Evolutionary conservation across 495 filamentous ascomycete species (phyloP).

Genomic region (Penicillium coprophilum): DNA sequence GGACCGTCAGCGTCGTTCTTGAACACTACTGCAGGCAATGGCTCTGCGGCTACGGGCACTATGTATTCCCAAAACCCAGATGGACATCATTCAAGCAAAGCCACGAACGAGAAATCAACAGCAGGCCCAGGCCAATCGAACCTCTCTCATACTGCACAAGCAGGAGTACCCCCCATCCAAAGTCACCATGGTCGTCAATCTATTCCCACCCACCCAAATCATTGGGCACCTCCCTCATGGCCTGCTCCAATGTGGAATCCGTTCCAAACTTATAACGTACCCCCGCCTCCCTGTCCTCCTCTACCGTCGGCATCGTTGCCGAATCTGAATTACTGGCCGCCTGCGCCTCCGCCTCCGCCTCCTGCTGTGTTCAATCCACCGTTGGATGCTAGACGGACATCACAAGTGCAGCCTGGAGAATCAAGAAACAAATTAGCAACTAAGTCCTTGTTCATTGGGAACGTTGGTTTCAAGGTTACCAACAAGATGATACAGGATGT

Average conservation of each 20-base stretch:
- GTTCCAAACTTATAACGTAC: background rate
- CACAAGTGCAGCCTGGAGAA: background rate
- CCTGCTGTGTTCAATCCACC: slow-evolving; percentile 9
- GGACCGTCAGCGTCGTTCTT: slow-evolving; percentile 2
- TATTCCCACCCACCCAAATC: background rate
- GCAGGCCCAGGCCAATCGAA: background rate
- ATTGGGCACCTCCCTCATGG: slow-evolving; percentile 2
- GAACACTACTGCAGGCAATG: slow-evolving; percentile 4
- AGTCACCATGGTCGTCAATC: slow-evolving; percentile 1
- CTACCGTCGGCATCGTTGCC: background rate
- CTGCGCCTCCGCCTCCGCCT: slow-evolving; percentile 3
- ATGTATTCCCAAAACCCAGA: background rate
- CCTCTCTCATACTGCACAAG: background rate
- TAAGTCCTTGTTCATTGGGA: slow-evolving; percentile 88
- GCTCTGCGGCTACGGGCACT: background rate
- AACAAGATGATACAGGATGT: slow-evolving; percentile 69
- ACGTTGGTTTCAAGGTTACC: slow-evolving; percentile 79
- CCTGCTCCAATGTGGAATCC: background rate
- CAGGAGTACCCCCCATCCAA: background rate
- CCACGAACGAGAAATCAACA: background rate
- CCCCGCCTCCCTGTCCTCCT: slow-evolving; percentile 8
- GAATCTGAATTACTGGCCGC: background rate
- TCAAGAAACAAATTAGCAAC: slow-evolving; percentile 44
- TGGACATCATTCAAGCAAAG: background rate
- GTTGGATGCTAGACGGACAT: background rate